A percentile compares a stretch with the other conserved stretches of the same genome.
Conservation (phyloP, 1,284 basidiomycete genomes). For the Ustilago cynodontis region DNA sequence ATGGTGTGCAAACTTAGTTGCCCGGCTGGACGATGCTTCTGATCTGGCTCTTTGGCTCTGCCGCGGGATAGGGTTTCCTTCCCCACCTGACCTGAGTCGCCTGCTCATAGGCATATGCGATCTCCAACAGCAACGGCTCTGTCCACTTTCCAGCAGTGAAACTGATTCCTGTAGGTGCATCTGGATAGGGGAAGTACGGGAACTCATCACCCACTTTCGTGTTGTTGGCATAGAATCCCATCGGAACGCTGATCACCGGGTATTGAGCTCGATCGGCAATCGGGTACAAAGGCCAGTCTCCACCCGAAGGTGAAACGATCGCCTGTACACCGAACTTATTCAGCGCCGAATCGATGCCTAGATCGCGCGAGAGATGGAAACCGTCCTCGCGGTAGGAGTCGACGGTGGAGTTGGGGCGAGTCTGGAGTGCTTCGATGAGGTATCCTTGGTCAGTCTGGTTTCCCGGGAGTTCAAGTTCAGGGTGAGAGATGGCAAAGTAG, state of each 20-base stretch:
- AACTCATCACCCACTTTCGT: constrained; percentile 16
- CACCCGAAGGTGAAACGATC: constrained; percentile 30
- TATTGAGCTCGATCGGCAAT: constrained; percentile 35
- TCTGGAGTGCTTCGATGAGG: constrained; percentile 34
- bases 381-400: constrained; percentile 23
- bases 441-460: constrained; percentile 43
- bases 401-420: constrained; percentile 37
- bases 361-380: constrained; percentile 10
- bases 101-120: constrained; percentile 79
- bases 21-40: constrained; percentile 71
- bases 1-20: background rate
- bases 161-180: constrained; percentile 75
- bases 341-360: constrained; percentile 32
- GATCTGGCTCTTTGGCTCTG: constrained; percentile 77
- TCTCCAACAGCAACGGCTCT: constrained; percentile 76
- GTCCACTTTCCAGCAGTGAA: constrained; percentile 78
- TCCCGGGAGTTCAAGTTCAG: constrained; percentile 17
- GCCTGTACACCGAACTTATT: constrained; percentile 10
- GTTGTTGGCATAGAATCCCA: constrained; percentile 40
- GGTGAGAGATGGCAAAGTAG: constrained; percentile 36
- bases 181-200: constrained; percentile 31
- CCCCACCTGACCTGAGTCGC: constrained; percentile 75
- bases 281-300: constrained; percentile 25
- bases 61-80: constrained; percentile 74
- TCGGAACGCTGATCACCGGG: constrained; percentile 37